Evolutionary conservation across 768 basidiomycete genomes (phyloP), one percentile per base, ranked within the genome.

Genomic region (Polyporus arcularius): DNA sequence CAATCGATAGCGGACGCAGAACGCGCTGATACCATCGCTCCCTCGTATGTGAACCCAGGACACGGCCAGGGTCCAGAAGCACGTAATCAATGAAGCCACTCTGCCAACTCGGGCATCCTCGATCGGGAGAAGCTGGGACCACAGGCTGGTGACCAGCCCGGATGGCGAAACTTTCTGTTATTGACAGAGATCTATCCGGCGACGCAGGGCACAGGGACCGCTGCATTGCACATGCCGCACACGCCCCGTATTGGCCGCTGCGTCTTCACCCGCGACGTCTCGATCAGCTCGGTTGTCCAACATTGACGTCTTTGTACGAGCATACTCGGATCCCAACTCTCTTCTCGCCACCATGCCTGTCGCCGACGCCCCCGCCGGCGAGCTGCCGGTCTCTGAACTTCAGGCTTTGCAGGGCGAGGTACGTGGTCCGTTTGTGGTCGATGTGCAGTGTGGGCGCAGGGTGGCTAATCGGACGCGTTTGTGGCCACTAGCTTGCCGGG

Each of bases 1-100:
- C 48, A 49, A 57, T 57, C 56, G 56, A 57, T 57, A 43, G 56
- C 56, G n/a, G 49, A 57, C 21, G 26, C 46, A 48, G 12, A 18
- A 11, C 21, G 14, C 26, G 10, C 46, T 48, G 46, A 48, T 39
- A 10, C 35, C 45, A 48, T 47, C 42, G 45, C 45, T 26, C 32
- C 53, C 26, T 30, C 35, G 40, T 54, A 21, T 30, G 46, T n/a
- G 43, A 45, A 45, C 21, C 52, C 18, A 48, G n/a, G 26, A 21
- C 18, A 18, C 9, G 12, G 8, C 12, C 21, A 28, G 28, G 46
- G 21, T 48, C 46, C 12, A 26, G 21, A 48, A 48, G 46, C 12
- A 8, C 26, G 21, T 26, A 26, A 48, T 26, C 18, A 48, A 48
- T 26, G 26, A 48, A 12, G 21, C 46, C 46, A 7, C 26, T 18